phyloP scores from a whole-genome alignment of 2,329 filamentous ascomycete species.

The Fusarium buxicola region DNA sequence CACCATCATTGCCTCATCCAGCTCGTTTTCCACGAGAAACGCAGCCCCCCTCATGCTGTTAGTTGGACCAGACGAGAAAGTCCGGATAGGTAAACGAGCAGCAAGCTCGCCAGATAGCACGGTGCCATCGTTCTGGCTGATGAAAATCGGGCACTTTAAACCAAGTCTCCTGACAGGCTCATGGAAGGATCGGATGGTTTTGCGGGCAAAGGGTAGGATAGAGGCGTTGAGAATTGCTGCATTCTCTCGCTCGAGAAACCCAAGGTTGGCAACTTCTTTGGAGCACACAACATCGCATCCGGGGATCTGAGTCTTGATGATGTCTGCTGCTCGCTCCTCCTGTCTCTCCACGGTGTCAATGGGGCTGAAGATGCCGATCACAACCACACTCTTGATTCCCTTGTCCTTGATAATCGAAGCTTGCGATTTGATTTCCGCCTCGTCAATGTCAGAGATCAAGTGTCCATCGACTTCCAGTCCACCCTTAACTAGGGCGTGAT shows the following conservation, averaged over 20 bases:
- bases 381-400: conserved; percentile 60
- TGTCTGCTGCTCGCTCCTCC: conserved; percentile 59
- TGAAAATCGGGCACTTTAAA: conserved; percentile 65
- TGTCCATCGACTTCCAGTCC: conserved; percentile 65
- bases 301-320: conserved; percentile 55
- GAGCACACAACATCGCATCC: conserved; percentile 61
- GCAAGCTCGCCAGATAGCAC: conserved; percentile 66
- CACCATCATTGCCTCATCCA: conserved; percentile 63
- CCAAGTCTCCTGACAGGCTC: conserved; percentile 62
- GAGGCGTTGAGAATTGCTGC: conserved; percentile 73
- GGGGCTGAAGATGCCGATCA: conserved; percentile 64
- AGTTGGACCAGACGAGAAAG: conserved; percentile 72
- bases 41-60: conserved; percentile 74
- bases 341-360: conserved; percentile 62
- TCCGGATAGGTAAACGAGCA: conserved; percentile 67
- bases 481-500: conserved; percentile 60
- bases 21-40: conserved; percentile 61
- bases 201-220: conserved; percentile 67
- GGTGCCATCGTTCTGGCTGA: conserved; percentile 74
- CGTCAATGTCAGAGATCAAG: conserved; percentile 59
- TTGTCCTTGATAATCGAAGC: conserved; percentile 54
- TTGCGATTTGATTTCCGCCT: conserved; percentile 54
- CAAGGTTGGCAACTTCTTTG: conserved; percentile 64
- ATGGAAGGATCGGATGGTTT: conserved; percentile 67
- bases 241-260: conserved; percentile 72